phyloP scores from a whole-genome alignment of 2,329 filamentous ascomycete species.

The Aspergillus luchuensis region DNA sequence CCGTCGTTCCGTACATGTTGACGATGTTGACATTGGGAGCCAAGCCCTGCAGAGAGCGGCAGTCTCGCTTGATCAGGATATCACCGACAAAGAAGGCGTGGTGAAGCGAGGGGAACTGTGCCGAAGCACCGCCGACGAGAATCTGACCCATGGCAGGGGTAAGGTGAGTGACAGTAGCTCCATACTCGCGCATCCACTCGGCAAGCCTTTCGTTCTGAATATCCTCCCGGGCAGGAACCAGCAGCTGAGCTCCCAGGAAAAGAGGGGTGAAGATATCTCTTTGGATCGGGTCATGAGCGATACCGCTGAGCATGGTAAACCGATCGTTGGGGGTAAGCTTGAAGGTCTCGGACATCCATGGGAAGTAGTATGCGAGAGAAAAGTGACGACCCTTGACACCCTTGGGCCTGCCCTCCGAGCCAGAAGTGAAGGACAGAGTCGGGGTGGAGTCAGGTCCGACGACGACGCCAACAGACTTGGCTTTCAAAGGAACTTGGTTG shows the following conservation, averaged over 20 bases:
- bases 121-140: slow-evolving; percentile 77
- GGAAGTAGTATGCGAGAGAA: slow-evolving; percentile 80
- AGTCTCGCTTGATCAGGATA: slow-evolving; percentile 81
- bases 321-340: slow-evolving; percentile 68
- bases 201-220: slow-evolving; percentile 83
- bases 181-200: slow-evolving; percentile 81
- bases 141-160: slow-evolving; percentile 98
- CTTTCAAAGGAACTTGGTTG: slow-evolving; percentile 54
- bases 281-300: slow-evolving; percentile 64
- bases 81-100: slow-evolving; percentile 91
- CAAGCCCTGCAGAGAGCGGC: slow-evolving; percentile 71
- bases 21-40: slow-evolving; percentile 74
- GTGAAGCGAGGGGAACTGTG: slow-evolving; percentile 74
- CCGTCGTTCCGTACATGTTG: slow-evolving; percentile 88
- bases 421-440: slow-evolving; percentile 73
- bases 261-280: slow-evolving; percentile 87
- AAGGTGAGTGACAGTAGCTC: slow-evolving; percentile 79
- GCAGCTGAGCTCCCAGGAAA: slow-evolving; percentile 76
- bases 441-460: slow-evolving; percentile 85
- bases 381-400: slow-evolving; percentile 87
- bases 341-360: slow-evolving; percentile 90
- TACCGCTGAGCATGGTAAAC: slow-evolving; percentile 83
- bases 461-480: slow-evolving; percentile 66
- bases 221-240: slow-evolving; percentile 78
- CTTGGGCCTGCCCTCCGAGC: slow-evolving; percentile 77